Base-by-base conservation (phyloP, 2,329 filamentous ascomycete species). In the Fusarium veterinarium region DNA sequence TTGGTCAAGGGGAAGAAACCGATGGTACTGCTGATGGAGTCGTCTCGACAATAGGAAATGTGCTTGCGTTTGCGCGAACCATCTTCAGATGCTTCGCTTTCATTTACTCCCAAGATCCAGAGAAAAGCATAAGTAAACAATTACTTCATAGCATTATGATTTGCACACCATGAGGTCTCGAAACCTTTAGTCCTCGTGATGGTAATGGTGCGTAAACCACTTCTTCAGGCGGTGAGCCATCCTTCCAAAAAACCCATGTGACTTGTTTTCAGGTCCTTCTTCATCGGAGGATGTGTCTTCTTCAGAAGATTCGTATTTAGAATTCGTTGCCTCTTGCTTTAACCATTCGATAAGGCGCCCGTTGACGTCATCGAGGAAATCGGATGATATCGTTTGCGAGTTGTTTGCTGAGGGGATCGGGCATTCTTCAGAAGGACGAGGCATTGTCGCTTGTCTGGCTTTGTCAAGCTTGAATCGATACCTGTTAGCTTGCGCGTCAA, bases 61-160 rank as follows among this genome's bases (percentile, higher is more conserved):
- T 10, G 14, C 20, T 33, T 8, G 11, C 6, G 8, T 19, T 49
- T 13, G 5, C 3, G 5, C 3, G 6, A 5, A 9, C 4, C 25
- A 46, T 16, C 8, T n/a, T 16, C 8, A 8, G 25, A 30, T 16
- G 11, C 19, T 46, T 46, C 3, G 3, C 19, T 46, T 10, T 11
- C 12, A 45, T 3, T n/a, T 14, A 16, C 13, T n/a, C 25, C 25
- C 19, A 30, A n/a, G 13, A n/a, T 11, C 5, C 20, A 30, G 10
- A 7, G 0, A 8, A 30, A 12, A 6, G 3, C 4, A 0, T 11
- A n/a, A 16, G 19, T 8, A 11, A n/a, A 16, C 0, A 4, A 6
- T 4, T 9, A 6, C 20, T 5, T 14, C 7, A 8, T 7, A 16
- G 1, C 6, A 8, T 2, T 3, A 16, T n/a, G 9, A 5, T n/a